These are phyloP conservation scores for Fomitopsis schrenkii DNA, from an alignment of 1,284 basidiomycete genomes.

Conservation along the genomic window DNA sequence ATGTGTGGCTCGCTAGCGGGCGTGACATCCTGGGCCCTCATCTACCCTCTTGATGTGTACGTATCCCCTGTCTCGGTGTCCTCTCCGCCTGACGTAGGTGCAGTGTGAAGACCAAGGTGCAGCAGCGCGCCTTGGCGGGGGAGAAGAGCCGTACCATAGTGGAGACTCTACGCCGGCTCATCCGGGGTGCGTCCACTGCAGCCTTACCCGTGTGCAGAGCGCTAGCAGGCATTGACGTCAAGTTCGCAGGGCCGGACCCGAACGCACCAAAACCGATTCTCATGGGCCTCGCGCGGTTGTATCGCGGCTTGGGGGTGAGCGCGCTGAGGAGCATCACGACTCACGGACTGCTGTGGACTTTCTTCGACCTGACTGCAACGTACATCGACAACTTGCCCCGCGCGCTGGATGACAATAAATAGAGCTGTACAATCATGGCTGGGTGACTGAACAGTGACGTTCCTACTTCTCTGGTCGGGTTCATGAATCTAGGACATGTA, in stretches of 20 bases:
- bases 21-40: slow-evolving; percentile 81
- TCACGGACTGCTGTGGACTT: slow-evolving; percentile 79
- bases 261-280: slow-evolving; percentile 64
- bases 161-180: slow-evolving; percentile 73
- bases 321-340: slow-evolving; percentile 80
- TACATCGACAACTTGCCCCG: slow-evolving; percentile 70
- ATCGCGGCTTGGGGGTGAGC: slow-evolving; percentile 83
- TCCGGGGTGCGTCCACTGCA: slow-evolving; percentile 51
- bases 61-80: slow-evolving; percentile 15
- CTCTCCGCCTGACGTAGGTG: slow-evolving; percentile 9
- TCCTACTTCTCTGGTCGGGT: too few relatives aligned
- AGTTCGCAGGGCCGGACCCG: slow-evolving; percentile 64
- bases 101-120: slow-evolving; percentile 91
- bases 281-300: slow-evolving; percentile 70
- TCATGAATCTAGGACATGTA: too few relatives aligned
- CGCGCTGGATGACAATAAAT: slow-evolving; percentile 10
- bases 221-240: background rate
- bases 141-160: slow-evolving; percentile 61
- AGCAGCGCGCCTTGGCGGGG: slow-evolving; percentile 83
- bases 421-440: background rate
- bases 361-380: slow-evolving; percentile 71
- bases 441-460: background rate
- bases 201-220: background rate
- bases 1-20: slow-evolving; percentile 81
- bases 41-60: slow-evolving; percentile 82